These are phyloP conservation scores for Castanopsis chinensis DNA, from an alignment of 306 rosid species.

Conservation along the genomic window DNA sequence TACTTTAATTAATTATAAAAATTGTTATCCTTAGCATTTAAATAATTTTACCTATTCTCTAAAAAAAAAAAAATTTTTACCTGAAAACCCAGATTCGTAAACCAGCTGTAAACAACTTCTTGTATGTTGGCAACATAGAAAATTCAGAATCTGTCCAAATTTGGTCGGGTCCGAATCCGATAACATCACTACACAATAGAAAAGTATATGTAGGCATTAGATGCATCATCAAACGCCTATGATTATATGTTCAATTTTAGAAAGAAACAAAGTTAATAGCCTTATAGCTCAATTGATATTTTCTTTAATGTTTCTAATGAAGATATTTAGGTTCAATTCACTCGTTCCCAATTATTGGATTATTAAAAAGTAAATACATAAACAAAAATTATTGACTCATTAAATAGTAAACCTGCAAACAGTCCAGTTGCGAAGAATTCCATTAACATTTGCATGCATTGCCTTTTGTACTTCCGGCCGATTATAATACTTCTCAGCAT, in stretches of 20 bases:
- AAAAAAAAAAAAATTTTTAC: too few species aligned
- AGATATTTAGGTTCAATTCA: neutral
- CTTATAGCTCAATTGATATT: too few species aligned
- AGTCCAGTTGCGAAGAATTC: conserved; percentile 75
- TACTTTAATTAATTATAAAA: too few species aligned
- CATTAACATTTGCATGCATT: conserved; percentile 73
- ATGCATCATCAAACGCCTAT: neutral
- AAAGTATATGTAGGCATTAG: neutral
- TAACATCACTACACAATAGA: conserved; percentile 49
- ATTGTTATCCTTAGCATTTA: too few species aligned
- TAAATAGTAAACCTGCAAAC: conserved; percentile 66
- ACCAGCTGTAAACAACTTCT: conserved; percentile 67
- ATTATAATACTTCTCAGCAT: conserved; percentile 77
- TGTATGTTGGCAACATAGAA: conserved; percentile 72
- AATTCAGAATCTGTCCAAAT: conserved; percentile 67
- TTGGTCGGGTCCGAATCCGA: conserved; percentile 8
- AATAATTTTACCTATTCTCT: conserved; percentile 59
- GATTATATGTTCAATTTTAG: too few species aligned
- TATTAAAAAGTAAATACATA: neutral
- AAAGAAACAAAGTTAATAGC: too few species aligned
- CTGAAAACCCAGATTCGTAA: conserved; percentile 88
- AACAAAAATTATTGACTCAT: neutral
- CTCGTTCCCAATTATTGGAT: neutral
- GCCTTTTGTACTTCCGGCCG: conserved; percentile 71
- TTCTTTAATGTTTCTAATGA: too few species aligned